Percentiles rank a stretch among this genome's conserved stretches.
Evolutionary conservation across 257 asterid species (phyloP).

Genomic region (Plectranthus barbatus): DNA sequence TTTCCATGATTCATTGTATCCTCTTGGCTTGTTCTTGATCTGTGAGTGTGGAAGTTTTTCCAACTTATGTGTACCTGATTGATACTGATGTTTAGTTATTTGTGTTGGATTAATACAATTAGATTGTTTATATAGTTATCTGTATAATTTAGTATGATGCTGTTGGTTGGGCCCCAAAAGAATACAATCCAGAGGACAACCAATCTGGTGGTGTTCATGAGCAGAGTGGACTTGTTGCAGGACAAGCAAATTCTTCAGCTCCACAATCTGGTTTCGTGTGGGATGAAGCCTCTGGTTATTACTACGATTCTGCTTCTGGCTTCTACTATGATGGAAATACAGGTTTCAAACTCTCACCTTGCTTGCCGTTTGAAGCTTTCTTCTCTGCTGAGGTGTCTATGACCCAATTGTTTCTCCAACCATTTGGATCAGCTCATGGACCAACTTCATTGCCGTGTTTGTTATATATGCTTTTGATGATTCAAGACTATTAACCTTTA

Average conservation of each 20-base stretch:
- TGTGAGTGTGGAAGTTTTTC: neutral
- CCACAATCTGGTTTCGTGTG: slow-evolving; percentile 93
- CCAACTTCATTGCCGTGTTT: neutral
- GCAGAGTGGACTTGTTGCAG: slow-evolving; percentile 42
- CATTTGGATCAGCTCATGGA: neutral
- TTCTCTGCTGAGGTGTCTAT: neutral
- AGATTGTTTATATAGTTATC: slow-evolving; percentile 2
- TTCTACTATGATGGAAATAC: slow-evolving; percentile 96
- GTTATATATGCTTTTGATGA: neutral
- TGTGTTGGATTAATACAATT: neutral
- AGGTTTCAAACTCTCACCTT: slow-evolving; percentile 33
- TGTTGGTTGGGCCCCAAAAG: slow-evolving; percentile 98
- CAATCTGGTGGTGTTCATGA: slow-evolving; percentile 49
- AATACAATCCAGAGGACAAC: slow-evolving; percentile 83
- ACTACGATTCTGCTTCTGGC: slow-evolving; percentile 94
- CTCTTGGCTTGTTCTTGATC: neutral
- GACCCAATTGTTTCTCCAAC: neutral
- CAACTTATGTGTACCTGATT: slow-evolving; percentile 1
- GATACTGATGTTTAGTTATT: neutral
- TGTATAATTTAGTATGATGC: slow-evolving; percentile 71
- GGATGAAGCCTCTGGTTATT: slow-evolving; percentile 99
- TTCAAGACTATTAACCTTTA: neutral
- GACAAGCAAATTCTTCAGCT: slow-evolving; percentile 48
- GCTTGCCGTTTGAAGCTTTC: neutral
- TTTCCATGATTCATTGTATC: too few relatives aligned